Evolutionary conservation across 129 eudicot species (phyloP).

Genomic region (Scalesia atractyloides): DNA sequence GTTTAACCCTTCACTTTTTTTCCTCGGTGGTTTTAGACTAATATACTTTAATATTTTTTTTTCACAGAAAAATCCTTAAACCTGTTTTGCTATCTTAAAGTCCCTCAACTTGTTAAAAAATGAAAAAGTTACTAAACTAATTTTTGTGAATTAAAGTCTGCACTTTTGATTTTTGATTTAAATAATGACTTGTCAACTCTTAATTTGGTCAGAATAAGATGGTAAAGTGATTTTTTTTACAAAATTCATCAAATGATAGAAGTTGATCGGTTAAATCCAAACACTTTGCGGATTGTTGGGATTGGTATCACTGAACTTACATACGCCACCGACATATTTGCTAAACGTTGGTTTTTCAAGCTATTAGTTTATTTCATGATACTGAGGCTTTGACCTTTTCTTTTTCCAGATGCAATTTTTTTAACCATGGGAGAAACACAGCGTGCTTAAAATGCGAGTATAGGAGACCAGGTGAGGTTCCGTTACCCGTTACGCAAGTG

Average conservation of each 20-base stretch:
- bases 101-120: neutral
- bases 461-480: conserved; percentile 52
- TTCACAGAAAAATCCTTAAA: too few species aligned
- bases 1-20: neutral
- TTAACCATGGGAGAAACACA: conserved; percentile 62
- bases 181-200: too few species aligned
- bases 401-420: conserved; percentile 67
- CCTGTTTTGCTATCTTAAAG: too few species aligned
- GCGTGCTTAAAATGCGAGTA: conserved; percentile 81
- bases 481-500: conserved; percentile 29
- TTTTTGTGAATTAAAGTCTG: too few species aligned
- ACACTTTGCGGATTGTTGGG: too few species aligned
- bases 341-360: neutral
- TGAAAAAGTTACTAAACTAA: too few species aligned
- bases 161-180: too few species aligned
- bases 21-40: neutral
- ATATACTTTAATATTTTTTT: too few species aligned
- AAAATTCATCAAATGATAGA: neutral
- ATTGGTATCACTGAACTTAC: too few species aligned
- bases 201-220: too few species aligned
- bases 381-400: conserved; percentile 19
- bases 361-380: neutral
- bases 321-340: neutral
- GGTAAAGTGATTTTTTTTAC: too few species aligned
- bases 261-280: neutral